Evolutionary conservation across 257 asterid species (phyloP).

Genomic region (Solanum etuberosum): DNA sequence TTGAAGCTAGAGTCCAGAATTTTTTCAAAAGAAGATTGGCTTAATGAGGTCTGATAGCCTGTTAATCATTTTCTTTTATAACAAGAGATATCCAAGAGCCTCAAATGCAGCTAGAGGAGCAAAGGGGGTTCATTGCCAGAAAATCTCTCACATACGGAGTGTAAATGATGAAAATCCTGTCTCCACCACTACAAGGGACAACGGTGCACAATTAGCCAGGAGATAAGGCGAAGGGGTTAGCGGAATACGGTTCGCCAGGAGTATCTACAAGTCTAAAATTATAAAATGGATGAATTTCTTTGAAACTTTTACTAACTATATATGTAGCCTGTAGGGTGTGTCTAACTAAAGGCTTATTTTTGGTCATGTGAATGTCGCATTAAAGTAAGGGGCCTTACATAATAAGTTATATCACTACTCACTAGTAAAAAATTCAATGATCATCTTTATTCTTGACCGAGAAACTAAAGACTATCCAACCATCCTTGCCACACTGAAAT

Average conservation of each 20-base stretch:
- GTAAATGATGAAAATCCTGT: too few relatives aligned
- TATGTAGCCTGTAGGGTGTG: not conserved
- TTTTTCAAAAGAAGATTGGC: not conserved
- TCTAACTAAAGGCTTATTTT: not conserved
- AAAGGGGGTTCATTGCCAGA: not conserved
- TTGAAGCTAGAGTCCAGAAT: not conserved
- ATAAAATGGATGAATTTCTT: not conserved
- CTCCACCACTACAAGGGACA: not conserved
- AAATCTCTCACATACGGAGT: not conserved
- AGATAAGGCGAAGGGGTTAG: not conserved
- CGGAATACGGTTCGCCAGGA: not conserved
- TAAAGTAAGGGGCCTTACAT: not conserved
- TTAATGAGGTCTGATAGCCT: not conserved
- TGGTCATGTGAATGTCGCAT: not conserved
- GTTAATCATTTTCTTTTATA: not conserved
- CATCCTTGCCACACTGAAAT: not conserved
- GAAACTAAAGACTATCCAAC: not conserved
- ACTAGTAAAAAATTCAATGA: not conserved
- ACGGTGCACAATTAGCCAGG: not conserved
- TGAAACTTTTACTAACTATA: not conserved
- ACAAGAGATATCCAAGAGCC: not conserved
- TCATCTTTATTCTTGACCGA: not conserved
- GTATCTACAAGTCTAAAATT: not conserved
- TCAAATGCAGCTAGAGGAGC: not conserved
- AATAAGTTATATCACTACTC: not conserved